These are phyloP conservation scores for Theileria annulata DNA, from an alignment of 169 alveolate species.

Conservation along the genomic window DNA sequence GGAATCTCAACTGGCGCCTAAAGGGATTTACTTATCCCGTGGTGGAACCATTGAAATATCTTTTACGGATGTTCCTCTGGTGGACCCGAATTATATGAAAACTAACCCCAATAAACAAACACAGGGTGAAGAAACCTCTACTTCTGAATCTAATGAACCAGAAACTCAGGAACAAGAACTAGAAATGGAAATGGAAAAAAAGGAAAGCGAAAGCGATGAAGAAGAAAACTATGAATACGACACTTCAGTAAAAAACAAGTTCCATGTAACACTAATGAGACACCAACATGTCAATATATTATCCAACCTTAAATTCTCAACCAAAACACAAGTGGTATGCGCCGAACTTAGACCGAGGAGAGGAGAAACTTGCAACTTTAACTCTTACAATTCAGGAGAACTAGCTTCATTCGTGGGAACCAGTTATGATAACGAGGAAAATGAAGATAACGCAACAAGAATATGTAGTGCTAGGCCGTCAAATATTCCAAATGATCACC, in stretches of 20 bases:
- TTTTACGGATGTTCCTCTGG: constrained; percentile 43
- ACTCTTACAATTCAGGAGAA: constrained; percentile 40
- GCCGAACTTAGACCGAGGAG: constrained; percentile 64
- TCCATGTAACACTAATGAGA: constrained; percentile 63
- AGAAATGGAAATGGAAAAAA: background rate
- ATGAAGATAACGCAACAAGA: constrained; percentile 19
- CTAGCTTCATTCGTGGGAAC: constrained; percentile 42
- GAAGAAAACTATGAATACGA: constrained; percentile 34
- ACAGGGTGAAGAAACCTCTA: background rate
- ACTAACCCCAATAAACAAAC: background rate
- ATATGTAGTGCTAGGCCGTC: constrained; percentile 34
- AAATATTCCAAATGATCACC: constrained; percentile 32
- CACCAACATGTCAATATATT: constrained; percentile 22
- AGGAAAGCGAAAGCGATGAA: constrained; percentile 10
- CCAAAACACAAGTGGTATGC: constrained; percentile 36
- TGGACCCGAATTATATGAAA: constrained; percentile 38
- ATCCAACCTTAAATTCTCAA: constrained; percentile 4
- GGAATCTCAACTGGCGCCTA: constrained; percentile 59
- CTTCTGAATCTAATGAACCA: background rate
- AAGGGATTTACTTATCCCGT: constrained; percentile 42
- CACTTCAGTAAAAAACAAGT: constrained; percentile 45
- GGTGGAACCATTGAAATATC: constrained; percentile 54
- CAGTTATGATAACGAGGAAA: constrained; percentile 41
- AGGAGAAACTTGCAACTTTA: constrained; percentile 49
- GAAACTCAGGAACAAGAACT: constrained; percentile 4